Conservation (phyloP, 169 alveolate species). For the Eimeria tenella region DNA sequence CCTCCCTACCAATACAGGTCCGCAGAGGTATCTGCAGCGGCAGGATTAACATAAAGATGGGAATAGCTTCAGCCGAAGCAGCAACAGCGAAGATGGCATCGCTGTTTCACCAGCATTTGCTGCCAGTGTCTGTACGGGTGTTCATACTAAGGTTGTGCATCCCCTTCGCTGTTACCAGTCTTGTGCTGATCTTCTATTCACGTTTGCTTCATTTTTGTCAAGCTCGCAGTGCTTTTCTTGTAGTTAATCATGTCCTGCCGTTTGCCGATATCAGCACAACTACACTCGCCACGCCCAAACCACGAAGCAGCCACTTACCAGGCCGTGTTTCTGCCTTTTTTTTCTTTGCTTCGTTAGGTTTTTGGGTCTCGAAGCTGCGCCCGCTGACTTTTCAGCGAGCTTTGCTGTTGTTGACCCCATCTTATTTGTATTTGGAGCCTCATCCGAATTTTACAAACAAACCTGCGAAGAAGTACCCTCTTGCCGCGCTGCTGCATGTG, state of each 20-base stretch:
- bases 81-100: too few relatives aligned
- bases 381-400: slow-evolving; percentile 56
- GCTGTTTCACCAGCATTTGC: not conserved
- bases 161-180: not conserved
- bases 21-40: not conserved
- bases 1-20: slow-evolving; percentile 45
- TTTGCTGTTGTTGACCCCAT: slow-evolving; percentile 47
- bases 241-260: too few relatives aligned
- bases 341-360: not conserved
- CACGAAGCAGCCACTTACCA: too few relatives aligned
- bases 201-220: too few relatives aligned
- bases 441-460: slow-evolving; percentile 68
- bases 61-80: too few relatives aligned
- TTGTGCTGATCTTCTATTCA: too few relatives aligned
- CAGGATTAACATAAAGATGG: too few relatives aligned
- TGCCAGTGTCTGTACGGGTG: not conserved
- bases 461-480: slow-evolving; percentile 44
- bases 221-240: too few relatives aligned
- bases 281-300: too few relatives aligned
- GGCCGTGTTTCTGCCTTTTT: not conserved
- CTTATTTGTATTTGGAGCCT: slow-evolving; percentile 44
- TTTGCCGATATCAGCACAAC: too few relatives aligned
- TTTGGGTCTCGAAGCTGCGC: slow-evolving; percentile 54
- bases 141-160: not conserved
- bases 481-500: slow-evolving; percentile 33